phyloP scores from a whole-genome alignment of 306 rosid species.

The Fagus sylvatica region DNA sequence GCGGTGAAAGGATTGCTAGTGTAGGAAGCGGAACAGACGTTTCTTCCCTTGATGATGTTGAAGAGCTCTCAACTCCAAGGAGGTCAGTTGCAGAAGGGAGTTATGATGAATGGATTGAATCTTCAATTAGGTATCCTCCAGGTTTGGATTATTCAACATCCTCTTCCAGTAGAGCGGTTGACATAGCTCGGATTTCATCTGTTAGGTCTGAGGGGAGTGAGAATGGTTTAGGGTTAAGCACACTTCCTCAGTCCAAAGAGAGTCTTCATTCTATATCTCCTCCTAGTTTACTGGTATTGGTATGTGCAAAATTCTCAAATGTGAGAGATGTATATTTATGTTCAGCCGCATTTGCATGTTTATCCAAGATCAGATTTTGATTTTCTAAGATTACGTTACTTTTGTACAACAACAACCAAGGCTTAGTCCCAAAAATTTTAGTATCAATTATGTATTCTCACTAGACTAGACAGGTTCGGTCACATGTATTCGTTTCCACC shows the following conservation, averaged over 20 bases:
- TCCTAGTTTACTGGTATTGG: slow-evolving; percentile 58
- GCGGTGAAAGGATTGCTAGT: slow-evolving; percentile 41
- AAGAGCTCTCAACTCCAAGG: slow-evolving; percentile 29
- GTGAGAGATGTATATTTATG: not conserved
- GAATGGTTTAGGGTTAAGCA: slow-evolving; percentile 15
- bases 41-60: slow-evolving; percentile 44
- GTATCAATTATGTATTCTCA: too few species aligned
- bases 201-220: slow-evolving; percentile 34
- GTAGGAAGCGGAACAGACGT: slow-evolving; percentile 27
- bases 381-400: slow-evolving; percentile 3
- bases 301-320: slow-evolving; percentile 16
- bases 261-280: slow-evolving; percentile 47
- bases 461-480: too few species aligned
- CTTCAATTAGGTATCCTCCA: slow-evolving; percentile 39
- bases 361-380: not conserved
- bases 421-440: too few species aligned
- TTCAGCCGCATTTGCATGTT: not conserved
- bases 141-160: slow-evolving; percentile 34
- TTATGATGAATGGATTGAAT: slow-evolving; percentile 32
- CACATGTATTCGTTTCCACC: too few species aligned
- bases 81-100: slow-evolving; percentile 28
- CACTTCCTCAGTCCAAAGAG: slow-evolving; percentile 20
- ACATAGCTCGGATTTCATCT: slow-evolving; percentile 32
- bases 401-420: too few species aligned
- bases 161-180: slow-evolving; percentile 34